phyloP scores from a whole-genome alignment of 495 filamentous ascomycete genomes.

The Neurospora discreta region DNA sequence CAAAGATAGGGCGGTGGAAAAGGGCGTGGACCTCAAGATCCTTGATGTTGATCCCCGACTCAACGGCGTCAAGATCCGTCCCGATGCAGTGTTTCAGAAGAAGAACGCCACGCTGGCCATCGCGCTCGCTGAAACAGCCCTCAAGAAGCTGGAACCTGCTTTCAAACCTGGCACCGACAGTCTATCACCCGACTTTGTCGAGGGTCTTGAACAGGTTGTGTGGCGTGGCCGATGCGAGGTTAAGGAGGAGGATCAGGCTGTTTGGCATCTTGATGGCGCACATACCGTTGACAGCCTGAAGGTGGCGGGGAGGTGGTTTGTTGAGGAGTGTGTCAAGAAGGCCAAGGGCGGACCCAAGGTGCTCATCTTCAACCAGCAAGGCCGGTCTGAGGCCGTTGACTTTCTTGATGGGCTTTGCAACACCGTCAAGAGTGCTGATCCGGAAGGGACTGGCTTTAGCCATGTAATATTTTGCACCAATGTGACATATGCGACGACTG shows the following conservation, averaged over 20 bases:
- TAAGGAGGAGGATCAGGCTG: slow-evolving; percentile 50
- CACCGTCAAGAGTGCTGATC: slow-evolving; percentile 35
- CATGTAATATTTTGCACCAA: slow-evolving; percentile 87
- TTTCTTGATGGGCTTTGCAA: slow-evolving; percentile 56
- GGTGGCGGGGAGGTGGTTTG: slow-evolving; percentile 72
- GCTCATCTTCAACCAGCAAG: slow-evolving; percentile 94
- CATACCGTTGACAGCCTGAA: slow-evolving; percentile 85
- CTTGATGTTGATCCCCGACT: slow-evolving; percentile 56
- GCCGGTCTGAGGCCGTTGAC: slow-evolving; percentile 60
- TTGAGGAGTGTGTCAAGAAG: slow-evolving; percentile 29
- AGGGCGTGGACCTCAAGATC: slow-evolving; percentile 46
- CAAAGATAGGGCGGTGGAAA: slow-evolving; percentile 56
- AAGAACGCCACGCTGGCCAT: slow-evolving; percentile 77
- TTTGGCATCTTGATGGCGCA: slow-evolving; percentile 86
- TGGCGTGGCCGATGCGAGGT: slow-evolving; percentile 81
- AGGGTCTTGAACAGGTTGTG: slow-evolving; percentile 62
- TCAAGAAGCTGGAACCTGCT: slow-evolving; percentile 33
- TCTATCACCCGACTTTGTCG: slow-evolving; percentile 56
- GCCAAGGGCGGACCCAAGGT: slow-evolving; percentile 38
- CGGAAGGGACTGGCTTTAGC: slow-evolving; percentile 47
- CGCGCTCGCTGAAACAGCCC: slow-evolving; percentile 53
- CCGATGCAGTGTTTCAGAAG: slow-evolving; percentile 75
- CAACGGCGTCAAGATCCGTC: slow-evolving; percentile 52
- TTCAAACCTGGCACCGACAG: slow-evolving; percentile 14
- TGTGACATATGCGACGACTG: slow-evolving; percentile 58